Conservation (phyloP, 805 yeast genomes). For the Schwanniomyces sp. region DNA sequence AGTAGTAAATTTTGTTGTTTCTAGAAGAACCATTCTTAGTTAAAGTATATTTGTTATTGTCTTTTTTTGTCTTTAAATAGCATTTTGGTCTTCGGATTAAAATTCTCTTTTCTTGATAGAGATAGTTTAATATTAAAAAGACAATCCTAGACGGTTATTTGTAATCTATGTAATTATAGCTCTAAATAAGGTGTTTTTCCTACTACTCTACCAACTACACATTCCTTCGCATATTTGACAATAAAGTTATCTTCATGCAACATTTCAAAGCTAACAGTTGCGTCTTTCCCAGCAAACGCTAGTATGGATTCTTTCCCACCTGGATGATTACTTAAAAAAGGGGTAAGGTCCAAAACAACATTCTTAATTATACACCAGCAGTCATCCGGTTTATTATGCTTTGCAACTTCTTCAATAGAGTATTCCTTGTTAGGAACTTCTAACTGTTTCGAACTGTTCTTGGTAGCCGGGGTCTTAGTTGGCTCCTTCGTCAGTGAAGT, state of each 20-base stretch:
- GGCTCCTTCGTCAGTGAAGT: neutral
- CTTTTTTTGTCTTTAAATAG: slow-evolving; percentile 1
- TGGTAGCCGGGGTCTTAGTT: slow-evolving; percentile 2
- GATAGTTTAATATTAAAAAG: neutral
- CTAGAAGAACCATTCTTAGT: slow-evolving; percentile 1
- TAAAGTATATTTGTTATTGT: slow-evolving; percentile 1
- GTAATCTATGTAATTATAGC: slow-evolving; percentile 8
- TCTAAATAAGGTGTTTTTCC: slow-evolving; percentile 47
- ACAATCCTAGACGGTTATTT: neutral
- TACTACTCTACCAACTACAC: slow-evolving; percentile 52
- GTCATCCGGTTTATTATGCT: slow-evolving; percentile 45
- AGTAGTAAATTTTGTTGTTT: neutral
- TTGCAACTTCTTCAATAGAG: slow-evolving; percentile 45
- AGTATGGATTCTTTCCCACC: slow-evolving; percentile 61
- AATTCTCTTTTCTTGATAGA: neutral
- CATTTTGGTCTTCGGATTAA: neutral
- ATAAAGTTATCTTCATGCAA: slow-evolving; percentile 59
- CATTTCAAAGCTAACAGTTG: slow-evolving; percentile 51
- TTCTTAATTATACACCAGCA: slow-evolving; percentile 58
- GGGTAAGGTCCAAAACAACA: slow-evolving; percentile 47
- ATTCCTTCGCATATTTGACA: slow-evolving; percentile 45
- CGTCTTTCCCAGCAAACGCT: slow-evolving; percentile 48
- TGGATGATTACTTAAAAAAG: slow-evolving; percentile 50
- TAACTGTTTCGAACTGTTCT: slow-evolving; percentile 17
- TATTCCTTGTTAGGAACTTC: slow-evolving; percentile 49